Conservation (phyloP, 768 basidiomycete genomes). For the Lentinula guzmanii region DNA sequence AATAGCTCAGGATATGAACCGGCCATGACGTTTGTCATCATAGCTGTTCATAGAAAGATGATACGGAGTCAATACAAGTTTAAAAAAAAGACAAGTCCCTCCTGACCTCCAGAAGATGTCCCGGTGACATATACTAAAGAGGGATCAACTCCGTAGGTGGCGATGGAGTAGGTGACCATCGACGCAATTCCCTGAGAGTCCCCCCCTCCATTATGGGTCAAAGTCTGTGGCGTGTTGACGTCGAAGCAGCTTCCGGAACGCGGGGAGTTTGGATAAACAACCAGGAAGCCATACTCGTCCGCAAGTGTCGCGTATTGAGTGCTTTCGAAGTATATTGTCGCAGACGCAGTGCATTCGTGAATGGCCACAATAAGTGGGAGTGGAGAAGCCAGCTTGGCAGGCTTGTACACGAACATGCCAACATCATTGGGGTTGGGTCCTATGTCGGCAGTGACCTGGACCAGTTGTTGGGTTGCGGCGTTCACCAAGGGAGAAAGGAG, state of each 20-base stretch:
- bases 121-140: not conserved
- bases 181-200: constrained; percentile 48
- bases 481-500: not conserved
- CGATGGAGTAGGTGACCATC: constrained; percentile 41
- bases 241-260: constrained; percentile 47
- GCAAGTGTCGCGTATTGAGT: constrained; percentile 45
- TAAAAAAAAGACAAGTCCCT: not conserved
- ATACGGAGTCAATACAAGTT: not conserved
- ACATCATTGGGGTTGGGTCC: constrained; percentile 48
- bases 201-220: constrained; percentile 50
- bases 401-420: constrained; percentile 39
- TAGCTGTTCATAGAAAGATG: constrained; percentile 21
- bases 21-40: constrained; percentile 55
- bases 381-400: constrained; percentile 26
- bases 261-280: constrained; percentile 43
- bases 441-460: not conserved
- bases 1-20: constrained; percentile 51
- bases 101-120: constrained; percentile 32
- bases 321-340: constrained; percentile 43
- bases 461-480: not conserved
- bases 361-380: constrained; percentile 48
- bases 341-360: constrained; percentile 47
- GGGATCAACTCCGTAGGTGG: constrained; percentile 17
- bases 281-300: constrained; percentile 42
- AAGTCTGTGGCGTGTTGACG: constrained; percentile 40